Evolutionary conservation across 257 asterid genomes (phyloP), one percentile per base, ranked within the genome.

Genomic region (Orobanche coerulescens): DNA sequence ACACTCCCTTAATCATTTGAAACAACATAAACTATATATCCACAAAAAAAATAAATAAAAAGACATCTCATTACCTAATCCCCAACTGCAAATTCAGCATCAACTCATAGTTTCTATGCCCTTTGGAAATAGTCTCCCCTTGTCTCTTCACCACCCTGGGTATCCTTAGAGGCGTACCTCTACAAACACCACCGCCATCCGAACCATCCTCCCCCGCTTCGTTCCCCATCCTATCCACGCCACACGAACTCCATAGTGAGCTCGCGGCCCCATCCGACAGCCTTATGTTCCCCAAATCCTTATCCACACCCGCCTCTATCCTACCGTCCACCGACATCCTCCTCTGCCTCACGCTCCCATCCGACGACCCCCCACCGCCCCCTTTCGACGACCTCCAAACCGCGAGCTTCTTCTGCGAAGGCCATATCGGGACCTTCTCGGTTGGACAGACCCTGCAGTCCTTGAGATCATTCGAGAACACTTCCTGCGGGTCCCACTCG

Each of bases 321-420:
- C 95, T 76, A 44, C 89, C 88, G 58, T 88, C 95, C 11, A 92
- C 94, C 0, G 96, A 91, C 82, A 79, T 61, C 57, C 95, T 81
- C 59, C 95, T 75, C 0, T 75, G 81, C 69, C 83, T 75, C 11
- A 43, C 57, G 18, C 70, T 66, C 0, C 75, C 19, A 6, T 81
- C 88, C 0, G 67, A 64, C 1, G n/a, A n/a, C n/a, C n/a, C n/a
- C n/a, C n/a, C n/a, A n/a, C 20, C n/a, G n/a, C n/a, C n/a, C n/a
- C 72, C 75, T 33, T 81, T 87, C 0, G 78, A 18, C 12, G 94
- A 76, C 68, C 82, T 84, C 87, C 88, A 82, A 14, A 78, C 77
- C 0, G 96, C 95, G 3, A 92, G 78, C 81, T 81, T 88, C 74
- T 88, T 84, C 37, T 92, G 90, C 0, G 98, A 86, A 4, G 98